Percentiles rank a stretch among this genome's conserved stretches.
These are phyloP conservation scores for Striga asiatica DNA, from an alignment of 257 asterid species.

Conservation along the genomic window DNA sequence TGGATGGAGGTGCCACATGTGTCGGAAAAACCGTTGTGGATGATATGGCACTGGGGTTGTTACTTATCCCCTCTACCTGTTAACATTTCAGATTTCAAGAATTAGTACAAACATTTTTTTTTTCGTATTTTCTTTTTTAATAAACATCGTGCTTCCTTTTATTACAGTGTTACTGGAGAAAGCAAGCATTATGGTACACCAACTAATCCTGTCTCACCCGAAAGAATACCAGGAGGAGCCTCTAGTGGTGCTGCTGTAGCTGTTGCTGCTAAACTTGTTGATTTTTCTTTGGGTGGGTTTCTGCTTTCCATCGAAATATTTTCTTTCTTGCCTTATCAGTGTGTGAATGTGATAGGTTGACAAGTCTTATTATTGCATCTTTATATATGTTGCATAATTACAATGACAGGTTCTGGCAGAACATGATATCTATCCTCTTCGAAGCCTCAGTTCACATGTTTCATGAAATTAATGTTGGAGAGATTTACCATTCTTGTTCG, in stretches of 20 bases:
- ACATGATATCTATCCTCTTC: neutral
- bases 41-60: conserved; percentile 87
- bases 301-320: neutral
- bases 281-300: conserved; percentile 82
- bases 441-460: neutral
- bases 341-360: neutral
- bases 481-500: neutral
- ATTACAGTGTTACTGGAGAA: conserved; percentile 70
- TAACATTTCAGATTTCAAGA: neutral
- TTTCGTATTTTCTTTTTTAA: neutral
- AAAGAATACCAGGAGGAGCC: conserved; percentile 85
- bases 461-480: neutral
- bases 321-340: neutral
- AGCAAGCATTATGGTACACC: conserved; percentile 80
- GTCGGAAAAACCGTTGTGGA: conserved; percentile 75
- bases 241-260: conserved; percentile 99
- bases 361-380: neutral
- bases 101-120: neutral
- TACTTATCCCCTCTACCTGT: conserved; percentile 17
- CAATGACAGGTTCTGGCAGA: neutral
- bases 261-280: conserved; percentile 80
- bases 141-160: neutral
- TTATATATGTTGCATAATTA: neutral
- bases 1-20: conserved; percentile 92
- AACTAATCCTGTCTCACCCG: conserved; percentile 78